phyloP scores from a whole-genome alignment of 169 alveolate genomes.

The Babesia sp. region DNA sequence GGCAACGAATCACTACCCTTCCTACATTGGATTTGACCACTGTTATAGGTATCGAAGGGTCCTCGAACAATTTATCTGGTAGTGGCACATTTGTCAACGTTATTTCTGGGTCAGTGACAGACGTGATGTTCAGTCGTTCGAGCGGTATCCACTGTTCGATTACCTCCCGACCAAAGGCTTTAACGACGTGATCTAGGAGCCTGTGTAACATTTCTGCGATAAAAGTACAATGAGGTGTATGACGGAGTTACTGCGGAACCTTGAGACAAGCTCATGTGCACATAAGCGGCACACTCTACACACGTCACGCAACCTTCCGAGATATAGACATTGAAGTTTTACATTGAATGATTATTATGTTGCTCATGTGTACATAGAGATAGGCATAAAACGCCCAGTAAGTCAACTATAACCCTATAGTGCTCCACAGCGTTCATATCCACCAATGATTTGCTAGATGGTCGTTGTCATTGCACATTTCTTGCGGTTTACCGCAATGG shows the following conservation, averaged over 20 bases:
- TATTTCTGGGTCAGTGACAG: conserved; percentile 77
- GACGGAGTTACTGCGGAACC: too few species aligned
- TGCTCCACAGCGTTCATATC: conserved; percentile 22
- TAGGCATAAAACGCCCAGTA: too few species aligned
- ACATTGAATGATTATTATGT: background rate
- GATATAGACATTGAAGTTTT: background rate
- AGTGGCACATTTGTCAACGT: conserved; percentile 78
- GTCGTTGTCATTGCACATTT: background rate
- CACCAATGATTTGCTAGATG: conserved; percentile 10
- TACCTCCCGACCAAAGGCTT: conserved; percentile 74
- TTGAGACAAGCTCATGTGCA: too few species aligned
- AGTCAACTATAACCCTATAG: too few species aligned
- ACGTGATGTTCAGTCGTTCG: conserved; percentile 71
- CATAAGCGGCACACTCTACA: conserved; percentile 3
- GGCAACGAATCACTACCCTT: conserved; percentile 72
- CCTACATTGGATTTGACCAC: conserved; percentile 79
- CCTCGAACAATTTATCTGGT: conserved; percentile 79
- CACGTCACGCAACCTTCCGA: background rate
- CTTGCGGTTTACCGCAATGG: background rate
- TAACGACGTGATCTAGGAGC: conserved; percentile 71
- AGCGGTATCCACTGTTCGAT: conserved; percentile 79
- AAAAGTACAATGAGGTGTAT: too few species aligned
- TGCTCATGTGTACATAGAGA: background rate
- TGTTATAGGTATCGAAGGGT: conserved; percentile 78
- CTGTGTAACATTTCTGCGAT: conserved; percentile 60